Percentiles rank a stretch among this genome's conserved stretches.
Conservation (phyloP, 23 red algal species). For the Gracilaria domingensis region DNA sequence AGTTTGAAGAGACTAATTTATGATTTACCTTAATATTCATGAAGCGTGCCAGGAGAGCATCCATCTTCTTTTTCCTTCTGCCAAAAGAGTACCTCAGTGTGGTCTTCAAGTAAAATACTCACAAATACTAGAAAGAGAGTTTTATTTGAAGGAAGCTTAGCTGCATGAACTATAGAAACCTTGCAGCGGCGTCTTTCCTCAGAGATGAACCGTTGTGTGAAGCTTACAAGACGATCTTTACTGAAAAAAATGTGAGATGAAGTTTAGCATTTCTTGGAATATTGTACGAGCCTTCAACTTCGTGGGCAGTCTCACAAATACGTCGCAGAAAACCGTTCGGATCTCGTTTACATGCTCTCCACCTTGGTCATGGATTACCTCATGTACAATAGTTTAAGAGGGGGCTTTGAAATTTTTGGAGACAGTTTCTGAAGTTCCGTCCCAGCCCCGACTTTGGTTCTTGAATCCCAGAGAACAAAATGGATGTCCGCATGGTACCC, state of each 20-base stretch:
- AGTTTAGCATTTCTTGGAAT: too few species aligned
- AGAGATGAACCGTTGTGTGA: slow-evolving; percentile 6
- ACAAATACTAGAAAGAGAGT: slow-evolving; percentile 32
- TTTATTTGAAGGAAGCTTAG: not conserved
- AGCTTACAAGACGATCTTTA: slow-evolving; percentile 3
- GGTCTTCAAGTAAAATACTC: not conserved
- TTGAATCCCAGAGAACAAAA: too few species aligned
- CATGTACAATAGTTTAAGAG: not conserved
- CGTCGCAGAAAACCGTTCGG: too few species aligned
- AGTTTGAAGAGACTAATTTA: slow-evolving; percentile 40
- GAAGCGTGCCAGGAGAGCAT: not conserved
- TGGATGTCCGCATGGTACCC: too few species aligned
- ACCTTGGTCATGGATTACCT: not conserved
- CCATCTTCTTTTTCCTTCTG: not conserved
- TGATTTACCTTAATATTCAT: not conserved
- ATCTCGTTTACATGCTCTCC: not conserved
- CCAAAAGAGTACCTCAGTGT: not conserved
- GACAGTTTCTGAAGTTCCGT: not conserved
- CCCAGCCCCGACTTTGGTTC: not conserved
- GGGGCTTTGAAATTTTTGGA: not conserved
- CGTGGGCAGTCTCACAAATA: not conserved
- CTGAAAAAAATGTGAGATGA: too few species aligned
- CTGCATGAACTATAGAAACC: not conserved
- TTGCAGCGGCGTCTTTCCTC: slow-evolving; percentile 15
- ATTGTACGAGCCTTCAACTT: too few species aligned